Conservation (phyloP, 257 asterid species). For the Solanum dulcamara region DNA sequence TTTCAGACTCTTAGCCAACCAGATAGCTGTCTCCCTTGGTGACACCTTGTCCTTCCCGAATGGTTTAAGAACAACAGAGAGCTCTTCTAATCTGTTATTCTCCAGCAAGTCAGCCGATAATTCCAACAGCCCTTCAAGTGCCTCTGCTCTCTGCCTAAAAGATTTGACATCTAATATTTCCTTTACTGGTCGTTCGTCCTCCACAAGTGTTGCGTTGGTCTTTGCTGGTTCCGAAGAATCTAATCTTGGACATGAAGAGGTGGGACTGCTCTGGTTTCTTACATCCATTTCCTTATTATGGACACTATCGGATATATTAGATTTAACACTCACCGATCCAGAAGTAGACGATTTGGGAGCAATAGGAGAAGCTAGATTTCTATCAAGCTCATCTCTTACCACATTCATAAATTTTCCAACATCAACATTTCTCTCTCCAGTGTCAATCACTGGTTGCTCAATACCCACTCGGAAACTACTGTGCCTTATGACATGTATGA, state of each 20-base stretch:
- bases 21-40: slow-evolving; percentile 96
- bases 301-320: slow-evolving; percentile 21
- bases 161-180: slow-evolving; percentile 73
- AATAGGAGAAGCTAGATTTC: slow-evolving; percentile 21
- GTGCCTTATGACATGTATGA: slow-evolving; percentile 56
- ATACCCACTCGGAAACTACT: slow-evolving; percentile 54
- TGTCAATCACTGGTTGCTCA: slow-evolving; percentile 35
- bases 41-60: slow-evolving; percentile 93
- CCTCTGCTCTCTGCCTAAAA: slow-evolving; percentile 86
- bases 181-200: slow-evolving; percentile 40
- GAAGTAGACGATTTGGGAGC: slow-evolving; percentile 19
- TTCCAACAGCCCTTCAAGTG: slow-evolving; percentile 90
- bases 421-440: slow-evolving; percentile 23
- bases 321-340: slow-evolving; percentile 14
- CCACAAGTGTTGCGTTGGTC: slow-evolving; percentile 7
- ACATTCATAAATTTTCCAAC: slow-evolving; percentile 39
- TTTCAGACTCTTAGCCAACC: slow-evolving; percentile 92
- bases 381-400: slow-evolving; percentile 37
- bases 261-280: slow-evolving; percentile 11
- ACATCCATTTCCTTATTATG: slow-evolving; percentile 43
- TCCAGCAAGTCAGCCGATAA: slow-evolving; percentile 94
- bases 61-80: slow-evolving; percentile 78
- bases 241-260: slow-evolving; percentile 4
- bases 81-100: slow-evolving; percentile 81
- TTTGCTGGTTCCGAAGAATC: slow-evolving; percentile 29